Conservation (phyloP, 768 basidiomycete genomes). For the Trametes elegans region DNA sequence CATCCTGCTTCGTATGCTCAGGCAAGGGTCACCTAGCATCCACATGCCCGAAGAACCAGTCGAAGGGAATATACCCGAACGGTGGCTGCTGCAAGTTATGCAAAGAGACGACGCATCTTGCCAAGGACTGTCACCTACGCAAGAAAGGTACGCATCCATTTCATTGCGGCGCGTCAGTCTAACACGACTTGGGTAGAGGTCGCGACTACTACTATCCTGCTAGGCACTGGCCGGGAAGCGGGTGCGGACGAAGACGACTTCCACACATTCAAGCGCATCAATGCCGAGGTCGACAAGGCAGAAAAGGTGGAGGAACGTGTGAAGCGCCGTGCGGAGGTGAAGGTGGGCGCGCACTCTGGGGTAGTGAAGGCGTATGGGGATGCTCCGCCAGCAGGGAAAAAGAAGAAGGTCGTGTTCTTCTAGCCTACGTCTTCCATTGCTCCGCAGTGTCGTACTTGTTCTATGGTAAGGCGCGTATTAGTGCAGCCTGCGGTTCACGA, state of each 20-base stretch:
- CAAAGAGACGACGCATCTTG: constrained; percentile 80
- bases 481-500: constrained; percentile 51
- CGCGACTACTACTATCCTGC: constrained; percentile 40
- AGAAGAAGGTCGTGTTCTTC: constrained; percentile 27
- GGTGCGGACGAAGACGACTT: constrained; percentile 97
- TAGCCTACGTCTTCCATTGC: constrained; percentile 5
- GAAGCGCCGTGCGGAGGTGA: constrained; percentile 42
- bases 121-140: constrained; percentile 74
- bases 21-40: constrained; percentile 84
- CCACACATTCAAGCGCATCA: constrained; percentile 71
- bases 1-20: constrained; percentile 90
- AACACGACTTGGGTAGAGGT: constrained; percentile 29
- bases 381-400: constrained; percentile 1
- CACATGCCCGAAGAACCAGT: constrained; percentile 75
- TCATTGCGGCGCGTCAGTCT: background rate
- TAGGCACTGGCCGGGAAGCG: constrained; percentile 47
- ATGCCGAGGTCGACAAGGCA: constrained; percentile 56
- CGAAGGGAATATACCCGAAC: constrained; percentile 84
- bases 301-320: constrained; percentile 48
- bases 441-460: constrained; percentile 33
- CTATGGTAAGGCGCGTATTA: background rate
- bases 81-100: constrained; percentile 92
- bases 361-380: constrained; percentile 27
- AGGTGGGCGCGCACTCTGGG: constrained; percentile 43
- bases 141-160: constrained; percentile 45